Base-by-base conservation (phyloP, 768 basidiomycete species). In the Daedalea quercina region DNA sequence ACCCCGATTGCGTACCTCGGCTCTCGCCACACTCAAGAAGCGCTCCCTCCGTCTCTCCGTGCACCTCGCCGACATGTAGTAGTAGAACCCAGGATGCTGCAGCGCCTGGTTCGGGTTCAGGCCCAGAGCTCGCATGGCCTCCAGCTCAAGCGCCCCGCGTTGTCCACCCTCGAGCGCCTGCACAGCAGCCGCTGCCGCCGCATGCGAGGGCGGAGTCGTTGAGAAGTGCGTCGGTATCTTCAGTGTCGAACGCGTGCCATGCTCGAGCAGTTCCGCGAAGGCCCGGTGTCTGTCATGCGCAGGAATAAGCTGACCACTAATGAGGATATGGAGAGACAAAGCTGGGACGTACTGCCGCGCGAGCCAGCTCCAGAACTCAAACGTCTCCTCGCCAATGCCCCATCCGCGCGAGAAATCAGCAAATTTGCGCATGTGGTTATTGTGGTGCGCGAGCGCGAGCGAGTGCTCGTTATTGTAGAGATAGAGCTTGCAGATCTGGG, bases 301-400 rank as follows among this genome's bases (percentile, higher is more conserved):
- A n/a, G n/a, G n/a, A n/a, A n/a, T n/a, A n/a, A n/a, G n/a, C n/a
- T n/a, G n/a, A n/a, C n/a, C n/a, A n/a, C n/a, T n/a, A n/a, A n/a
- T n/a, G n/a, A n/a, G n/a, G n/a, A n/a, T n/a, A n/a, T n/a, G n/a
- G n/a, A n/a, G n/a, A n/a, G n/a, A n/a, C n/a, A n/a, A n/a, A n/a
- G n/a, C n/a, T n/a, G n/a, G n/a, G 17, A 76, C 87, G 52, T 61
- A 93, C 90, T 96, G 94, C 64, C 93, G 75, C 8, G 91, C 88
- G 51, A 94, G 76, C 95, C 94, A 99, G 58, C 89, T 90, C 95
- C 95, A 97, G 64, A 86, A 97, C 65, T 98, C 96, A 58, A 90
- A 97, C 0, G 91, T 96, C 62, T 94, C 90, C 61, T 94, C 92
- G 15, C 94, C 94, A 51, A 97, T 97, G 8, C 91, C 90, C 95